Evolutionary conservation across 768 basidiomycete species (phyloP), one percentile per base, ranked within the genome.

Genomic region (Tulasnella sp.): DNA sequence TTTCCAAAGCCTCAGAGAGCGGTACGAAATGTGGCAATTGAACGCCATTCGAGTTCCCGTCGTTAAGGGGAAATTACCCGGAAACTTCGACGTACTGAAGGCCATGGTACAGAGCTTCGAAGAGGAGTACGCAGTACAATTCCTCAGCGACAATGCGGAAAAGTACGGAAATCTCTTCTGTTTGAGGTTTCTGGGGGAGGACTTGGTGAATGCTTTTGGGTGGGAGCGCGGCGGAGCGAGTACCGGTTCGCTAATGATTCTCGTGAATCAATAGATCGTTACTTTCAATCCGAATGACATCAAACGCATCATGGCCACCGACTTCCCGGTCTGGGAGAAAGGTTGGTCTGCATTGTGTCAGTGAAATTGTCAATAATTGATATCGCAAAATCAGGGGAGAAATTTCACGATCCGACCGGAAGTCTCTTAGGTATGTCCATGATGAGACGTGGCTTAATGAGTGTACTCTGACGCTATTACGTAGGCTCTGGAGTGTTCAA

Each of bases 401-500:
- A 26, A n/a, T 19, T 63, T 22, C 36, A 40, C 35, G 37, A 64
- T n/a, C 73, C 62, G 0, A 71, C 26, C n/a, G n/a, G 12, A 70
- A 84, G 82, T 82, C 0, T 76, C 75, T 16, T 76, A 75, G 17
- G 81, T 83, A 68, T 76, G 76, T 44, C 70, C 47, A 9, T 9
- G 9, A 19, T 32, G 11, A 1, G 29, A 16, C 9, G 16, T 14
- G 3, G 5, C 12, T 26, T 52, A 0, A 22, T 6, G 26, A 2
- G 19, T 47, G 47, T 3, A 9, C 7, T 52, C 19, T 22, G 26
- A 9, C 12, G 5, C 6, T 37, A 6, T 34, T n/a, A 5, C 19
- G 5, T 89, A 17, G 89, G 89, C 0, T 83, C 83, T 12, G 89
- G 89, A 0, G 87, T 88, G 6, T 87, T 88, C 78, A 87, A 86